Percentiles rank a stretch among this genome's conserved stretches.
Conservation (phyloP, 257 asterid species). For the Gentiana dahurica region DNA sequence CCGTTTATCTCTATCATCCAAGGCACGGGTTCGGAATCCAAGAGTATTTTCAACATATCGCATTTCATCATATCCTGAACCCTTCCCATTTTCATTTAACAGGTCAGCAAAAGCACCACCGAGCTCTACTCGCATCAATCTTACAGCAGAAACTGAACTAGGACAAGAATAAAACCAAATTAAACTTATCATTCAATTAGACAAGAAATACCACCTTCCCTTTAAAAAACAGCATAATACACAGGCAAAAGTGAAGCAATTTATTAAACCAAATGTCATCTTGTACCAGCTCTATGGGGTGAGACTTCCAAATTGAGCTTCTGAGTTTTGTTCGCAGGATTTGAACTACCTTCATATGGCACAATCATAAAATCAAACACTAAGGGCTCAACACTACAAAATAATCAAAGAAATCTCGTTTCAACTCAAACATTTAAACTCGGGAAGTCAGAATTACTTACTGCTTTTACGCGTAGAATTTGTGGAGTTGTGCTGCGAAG, state of each 20-base stretch:
- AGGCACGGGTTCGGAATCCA: conserved; percentile 70
- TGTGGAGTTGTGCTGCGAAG: too few species aligned
- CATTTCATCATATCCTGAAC: conserved; percentile 90
- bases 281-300: conserved; percentile 89
- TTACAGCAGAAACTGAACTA: conserved; percentile 71
- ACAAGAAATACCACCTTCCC: neutral
- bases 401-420: too few species aligned
- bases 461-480: too few species aligned
- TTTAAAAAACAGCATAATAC: neutral
- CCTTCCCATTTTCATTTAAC: conserved; percentile 87
- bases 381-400: neutral
- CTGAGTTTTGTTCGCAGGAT: conserved; percentile 22
- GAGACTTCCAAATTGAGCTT: conserved; percentile 69
- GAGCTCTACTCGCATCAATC: conserved; percentile 82
- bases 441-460: too few species aligned
- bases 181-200: neutral
- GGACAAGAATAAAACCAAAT: neutral
- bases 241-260: conserved; percentile 7
- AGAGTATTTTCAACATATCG: conserved; percentile 90
- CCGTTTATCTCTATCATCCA: conserved; percentile 87
- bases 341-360: conserved; percentile 25
- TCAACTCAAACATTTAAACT: too few species aligned
- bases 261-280: too few species aligned
- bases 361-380: conserved; percentile 11
- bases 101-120: conserved; percentile 98